Conservation (phyloP, 2,329 filamentous ascomycete genomes). For the Ciborinia camelliae region DNA sequence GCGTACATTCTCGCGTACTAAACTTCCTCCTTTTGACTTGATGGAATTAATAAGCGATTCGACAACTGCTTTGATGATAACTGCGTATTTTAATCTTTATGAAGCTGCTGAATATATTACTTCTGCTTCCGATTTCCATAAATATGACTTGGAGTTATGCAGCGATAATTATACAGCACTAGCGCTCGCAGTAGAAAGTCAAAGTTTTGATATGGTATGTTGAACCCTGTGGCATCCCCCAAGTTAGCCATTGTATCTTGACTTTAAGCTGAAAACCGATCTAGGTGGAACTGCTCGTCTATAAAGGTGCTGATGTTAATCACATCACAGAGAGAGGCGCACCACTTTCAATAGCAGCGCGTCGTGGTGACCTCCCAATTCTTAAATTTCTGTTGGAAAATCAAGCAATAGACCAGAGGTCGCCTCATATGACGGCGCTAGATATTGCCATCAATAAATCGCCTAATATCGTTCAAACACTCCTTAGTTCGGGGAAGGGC, state of each 20-base stretch:
- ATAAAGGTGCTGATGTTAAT: neutral
- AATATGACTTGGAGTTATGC: neutral
- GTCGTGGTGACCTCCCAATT: neutral
- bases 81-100: neutral
- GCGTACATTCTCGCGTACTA: too few relatives aligned
- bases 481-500: neutral
- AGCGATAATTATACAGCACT: neutral
- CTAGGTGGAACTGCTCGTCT: neutral
- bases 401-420: neutral
- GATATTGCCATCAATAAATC: neutral
- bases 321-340: rapidly evolving
- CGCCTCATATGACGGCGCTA: neutral
- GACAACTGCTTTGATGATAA: neutral
- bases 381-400: neutral
- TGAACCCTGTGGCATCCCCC: too few relatives aligned
- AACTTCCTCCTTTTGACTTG: too few relatives aligned
- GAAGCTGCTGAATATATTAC: neutral
- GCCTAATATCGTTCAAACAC: neutral
- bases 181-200: neutral
- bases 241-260: neutral
- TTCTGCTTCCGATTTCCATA: neutral
- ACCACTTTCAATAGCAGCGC: neutral
- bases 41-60: neutral
- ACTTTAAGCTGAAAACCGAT: neutral
- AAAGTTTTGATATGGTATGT: neutral